Percentiles rank a stretch among this genome's conserved stretches.
These are phyloP conservation scores for Acidiella bohemica DNA, from an alignment of 495 filamentous ascomycete species.

Conservation along the genomic window DNA sequence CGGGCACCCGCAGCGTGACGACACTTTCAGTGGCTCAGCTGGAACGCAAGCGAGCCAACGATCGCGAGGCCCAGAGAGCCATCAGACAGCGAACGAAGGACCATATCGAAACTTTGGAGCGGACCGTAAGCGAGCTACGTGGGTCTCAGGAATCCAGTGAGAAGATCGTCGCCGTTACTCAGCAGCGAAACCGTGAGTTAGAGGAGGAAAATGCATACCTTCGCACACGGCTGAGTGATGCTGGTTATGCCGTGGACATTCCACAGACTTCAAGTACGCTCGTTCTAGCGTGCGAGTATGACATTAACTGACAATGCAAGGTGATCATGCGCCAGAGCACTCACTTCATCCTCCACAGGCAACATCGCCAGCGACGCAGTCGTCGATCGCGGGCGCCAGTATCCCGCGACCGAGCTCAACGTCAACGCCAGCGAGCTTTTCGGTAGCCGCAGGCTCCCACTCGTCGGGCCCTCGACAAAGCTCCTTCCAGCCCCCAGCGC, in stretches of 20 bases:
- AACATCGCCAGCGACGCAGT: slow-evolving; percentile 1
- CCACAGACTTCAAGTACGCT: too few relatives aligned
- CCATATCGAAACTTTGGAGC: slow-evolving; percentile 65
- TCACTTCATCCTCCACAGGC: slow-evolving; percentile 1
- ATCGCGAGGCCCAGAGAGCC: slow-evolving; percentile 75
- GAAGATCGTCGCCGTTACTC: slow-evolving; percentile 31
- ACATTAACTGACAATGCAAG: background rate
- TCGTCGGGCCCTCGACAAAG: slow-evolving; percentile 11
- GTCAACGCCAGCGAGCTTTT: slow-evolving; percentile 9
- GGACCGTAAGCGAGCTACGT: slow-evolving; percentile 49
- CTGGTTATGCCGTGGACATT: slow-evolving; percentile 19
- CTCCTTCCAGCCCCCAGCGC: slow-evolving; percentile 11
- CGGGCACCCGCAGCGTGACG: slow-evolving; percentile 46
- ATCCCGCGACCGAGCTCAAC: slow-evolving; percentile 10
- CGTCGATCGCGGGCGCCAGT: slow-evolving; percentile 1
- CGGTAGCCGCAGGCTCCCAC: slow-evolving; percentile 6
- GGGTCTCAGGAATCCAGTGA: slow-evolving; percentile 32
- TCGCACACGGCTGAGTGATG: slow-evolving; percentile 23
- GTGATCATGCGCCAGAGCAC: slow-evolving; percentile 1
- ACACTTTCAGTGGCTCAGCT: slow-evolving; percentile 45
- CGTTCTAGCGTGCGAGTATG: too few relatives aligned
- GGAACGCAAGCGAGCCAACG: slow-evolving; percentile 70
- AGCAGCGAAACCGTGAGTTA: slow-evolving; percentile 41
- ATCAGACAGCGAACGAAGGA: slow-evolving; percentile 72
- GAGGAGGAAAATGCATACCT: slow-evolving; percentile 37